A percentile compares a stretch with the other conserved stretches of the same genome.
These are phyloP conservation scores for Clausena lansium DNA, from an alignment of 345 rosid species.

Conservation along the genomic window DNA sequence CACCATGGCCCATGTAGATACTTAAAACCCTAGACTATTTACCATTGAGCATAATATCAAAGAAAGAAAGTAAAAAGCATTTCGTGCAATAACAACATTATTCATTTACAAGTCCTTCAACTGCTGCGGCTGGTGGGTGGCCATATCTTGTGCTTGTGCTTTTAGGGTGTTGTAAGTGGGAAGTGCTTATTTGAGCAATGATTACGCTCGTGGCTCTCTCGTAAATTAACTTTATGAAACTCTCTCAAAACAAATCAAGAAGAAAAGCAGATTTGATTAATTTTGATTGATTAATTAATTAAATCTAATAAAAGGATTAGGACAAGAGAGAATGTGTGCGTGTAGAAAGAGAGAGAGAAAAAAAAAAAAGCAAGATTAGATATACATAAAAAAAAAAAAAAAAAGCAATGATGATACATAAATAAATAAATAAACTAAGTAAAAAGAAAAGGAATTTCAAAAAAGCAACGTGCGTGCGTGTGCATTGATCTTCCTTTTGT, in stretches of 20 bases:
- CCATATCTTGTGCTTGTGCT: background rate
- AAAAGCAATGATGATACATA: constrained; percentile 1
- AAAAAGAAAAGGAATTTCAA: constrained; percentile 7
- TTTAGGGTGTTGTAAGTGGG: constrained; percentile 33
- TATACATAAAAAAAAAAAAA: background rate
- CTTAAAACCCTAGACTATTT: background rate
- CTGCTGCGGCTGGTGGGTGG: background rate
- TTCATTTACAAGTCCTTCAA: background rate
- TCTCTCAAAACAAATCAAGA: constrained; percentile 9
- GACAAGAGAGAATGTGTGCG: constrained; percentile 19
- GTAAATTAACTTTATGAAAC: constrained; percentile 30
- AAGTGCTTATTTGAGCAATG: constrained; percentile 43
- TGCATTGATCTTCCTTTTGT: constrained; percentile 15
- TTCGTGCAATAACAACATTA: background rate
- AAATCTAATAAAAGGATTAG: constrained; percentile 13
- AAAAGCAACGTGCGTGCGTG: constrained; percentile 29
- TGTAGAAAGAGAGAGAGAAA: background rate
- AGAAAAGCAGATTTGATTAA: constrained; percentile 25
- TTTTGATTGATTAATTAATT: background rate
- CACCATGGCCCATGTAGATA: background rate
- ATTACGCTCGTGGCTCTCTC: constrained; percentile 48
- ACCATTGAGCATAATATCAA: background rate
- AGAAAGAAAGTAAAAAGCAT: background rate
- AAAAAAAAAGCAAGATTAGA: constrained; percentile 9
- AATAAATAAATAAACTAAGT: background rate